A percentile compares a stretch with the other conserved stretches of the same genome.
These are phyloP conservation scores for Curvularia verruculosa DNA, from an alignment of 2,329 filamentous ascomycete species.

Conservation along the genomic window DNA sequence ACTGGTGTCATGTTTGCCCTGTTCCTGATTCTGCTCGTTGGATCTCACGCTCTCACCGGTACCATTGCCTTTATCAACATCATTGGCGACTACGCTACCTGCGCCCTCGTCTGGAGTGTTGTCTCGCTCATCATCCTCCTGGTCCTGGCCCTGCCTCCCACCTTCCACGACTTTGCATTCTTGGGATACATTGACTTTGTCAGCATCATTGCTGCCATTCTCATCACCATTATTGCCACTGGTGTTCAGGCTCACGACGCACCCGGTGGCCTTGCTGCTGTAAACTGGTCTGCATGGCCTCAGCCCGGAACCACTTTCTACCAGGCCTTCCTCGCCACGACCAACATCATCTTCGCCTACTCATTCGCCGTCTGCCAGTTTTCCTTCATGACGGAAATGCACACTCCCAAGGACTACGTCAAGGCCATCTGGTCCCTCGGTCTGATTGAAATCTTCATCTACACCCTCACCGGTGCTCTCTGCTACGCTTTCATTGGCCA, in stretches of 20 bases:
- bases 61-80: slow-evolving; percentile 70
- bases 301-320: slow-evolving; percentile 62
- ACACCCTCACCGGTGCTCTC: slow-evolving; percentile 71
- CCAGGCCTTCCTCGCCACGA: slow-evolving; percentile 61
- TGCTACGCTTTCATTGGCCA: slow-evolving; percentile 72
- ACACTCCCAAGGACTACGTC: slow-evolving; percentile 66
- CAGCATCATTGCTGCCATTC: slow-evolving; percentile 69
- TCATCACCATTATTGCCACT: slow-evolving; percentile 72
- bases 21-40: slow-evolving; percentile 64
- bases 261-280: slow-evolving; percentile 36
- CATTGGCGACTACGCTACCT: slow-evolving; percentile 63
- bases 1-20: slow-evolving; percentile 63
- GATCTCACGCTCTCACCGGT: slow-evolving; percentile 73
- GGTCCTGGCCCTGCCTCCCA: slow-evolving; percentile 66
- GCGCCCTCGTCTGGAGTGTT: slow-evolving; percentile 69
- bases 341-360: slow-evolving; percentile 40
- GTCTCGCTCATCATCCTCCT: slow-evolving; percentile 66
- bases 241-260: slow-evolving; percentile 52
- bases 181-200: slow-evolving; percentile 63
- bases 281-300: slow-evolving; percentile 43
- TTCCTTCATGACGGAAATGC: slow-evolving; percentile 70
- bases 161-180: slow-evolving; percentile 67
- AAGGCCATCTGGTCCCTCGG: slow-evolving; percentile 63
- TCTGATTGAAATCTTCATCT: slow-evolving; percentile 64
- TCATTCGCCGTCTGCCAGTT: slow-evolving; percentile 72